phyloP scores from a whole-genome alignment of 1,284 basidiomycete species.

The Macrocystidia cucumis region DNA sequence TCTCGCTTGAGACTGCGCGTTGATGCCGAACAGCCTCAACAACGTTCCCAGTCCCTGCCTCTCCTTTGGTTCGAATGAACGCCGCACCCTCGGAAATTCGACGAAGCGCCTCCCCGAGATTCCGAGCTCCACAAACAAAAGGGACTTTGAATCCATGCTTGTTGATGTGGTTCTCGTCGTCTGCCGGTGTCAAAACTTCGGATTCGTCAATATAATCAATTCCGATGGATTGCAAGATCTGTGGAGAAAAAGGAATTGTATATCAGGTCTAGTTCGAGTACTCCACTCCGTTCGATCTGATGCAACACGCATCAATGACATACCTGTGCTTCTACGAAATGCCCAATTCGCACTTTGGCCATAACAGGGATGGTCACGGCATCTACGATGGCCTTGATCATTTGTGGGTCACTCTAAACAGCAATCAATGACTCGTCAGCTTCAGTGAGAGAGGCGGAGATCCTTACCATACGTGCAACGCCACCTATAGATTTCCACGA shows the following conservation, averaged over 20 bases:
- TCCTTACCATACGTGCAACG: slow-evolving; percentile 84
- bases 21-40: slow-evolving; percentile 96
- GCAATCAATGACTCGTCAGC: slow-evolving; percentile 6
- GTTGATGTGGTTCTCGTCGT: slow-evolving; percentile 84
- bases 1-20: slow-evolving; percentile 78
- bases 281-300: not conserved
- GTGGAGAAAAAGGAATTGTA: slow-evolving; percentile 2
- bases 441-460: not conserved
- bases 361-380: slow-evolving; percentile 90
- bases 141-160: slow-evolving; percentile 91
- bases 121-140: slow-evolving; percentile 75
- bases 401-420: slow-evolving; percentile 81
- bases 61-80: slow-evolving; percentile 96
- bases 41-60: slow-evolving; percentile 97
- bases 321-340: slow-evolving; percentile 94
- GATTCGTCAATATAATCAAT: slow-evolving; percentile 99
- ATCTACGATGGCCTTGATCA: slow-evolving; percentile 96
- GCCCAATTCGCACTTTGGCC: slow-evolving; percentile 95
- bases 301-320: slow-evolving; percentile 6
- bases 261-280: not conserved
- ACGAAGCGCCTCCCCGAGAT: slow-evolving; percentile 88
- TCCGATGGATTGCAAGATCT: slow-evolving; percentile 92
- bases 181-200: slow-evolving; percentile 95
- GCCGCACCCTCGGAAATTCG: slow-evolving; percentile 97
- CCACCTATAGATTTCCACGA: slow-evolving; percentile 50